Conservation (phyloP, 2,329 filamentous ascomycete species). For the Colletotrichum godetiae region DNA sequence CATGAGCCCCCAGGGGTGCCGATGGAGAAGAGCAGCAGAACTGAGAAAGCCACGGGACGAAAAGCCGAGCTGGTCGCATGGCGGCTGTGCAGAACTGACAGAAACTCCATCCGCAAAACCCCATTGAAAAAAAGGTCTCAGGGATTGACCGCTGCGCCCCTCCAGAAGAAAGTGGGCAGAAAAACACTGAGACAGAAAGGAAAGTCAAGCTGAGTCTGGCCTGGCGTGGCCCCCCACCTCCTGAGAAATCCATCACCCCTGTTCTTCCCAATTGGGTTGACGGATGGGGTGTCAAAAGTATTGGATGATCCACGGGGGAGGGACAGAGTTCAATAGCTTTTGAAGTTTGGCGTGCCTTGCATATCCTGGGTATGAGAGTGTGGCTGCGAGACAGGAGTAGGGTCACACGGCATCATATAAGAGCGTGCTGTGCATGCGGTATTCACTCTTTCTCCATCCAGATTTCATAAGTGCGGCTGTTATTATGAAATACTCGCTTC, state of each 20-base stretch:
- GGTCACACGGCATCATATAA: neutral
- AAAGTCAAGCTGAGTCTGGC: no score
- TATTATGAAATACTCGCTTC: neutral
- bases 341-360: neutral
- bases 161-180: neutral
- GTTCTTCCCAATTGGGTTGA: neutral
- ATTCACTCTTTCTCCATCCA: no score
- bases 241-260: neutral
- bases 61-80: neutral
- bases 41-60: neutral
- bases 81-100: slow-evolving; percentile 1
- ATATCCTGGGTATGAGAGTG: neutral
- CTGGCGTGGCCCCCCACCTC: no score
- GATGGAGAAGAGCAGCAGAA: neutral
- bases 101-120: neutral
- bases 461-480: neutral
- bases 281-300: neutral
- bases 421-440: neutral
- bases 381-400: neutral
- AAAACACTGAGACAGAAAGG: neutral
- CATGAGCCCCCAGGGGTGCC: neutral
- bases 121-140: neutral
- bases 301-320: neutral
- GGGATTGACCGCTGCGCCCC: neutral
- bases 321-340: neutral